These are phyloP conservation scores for Epichloe coenophiala DNA, from an alignment of 2,329 filamentous ascomycete genomes.

Conservation along the genomic window DNA sequence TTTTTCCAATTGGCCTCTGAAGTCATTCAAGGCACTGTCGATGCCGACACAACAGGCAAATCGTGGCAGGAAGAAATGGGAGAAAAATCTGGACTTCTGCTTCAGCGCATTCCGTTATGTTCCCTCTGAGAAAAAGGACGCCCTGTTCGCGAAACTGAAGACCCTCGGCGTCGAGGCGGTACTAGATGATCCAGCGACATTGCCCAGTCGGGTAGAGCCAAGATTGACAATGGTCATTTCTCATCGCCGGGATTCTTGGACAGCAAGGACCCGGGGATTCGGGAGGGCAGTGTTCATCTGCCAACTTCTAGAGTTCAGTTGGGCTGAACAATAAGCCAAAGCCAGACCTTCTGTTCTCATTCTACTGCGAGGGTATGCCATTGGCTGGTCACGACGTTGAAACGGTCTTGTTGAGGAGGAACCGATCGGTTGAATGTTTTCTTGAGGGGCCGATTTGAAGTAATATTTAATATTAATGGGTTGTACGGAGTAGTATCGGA, in stretches of 20 bases:
- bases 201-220: neutral
- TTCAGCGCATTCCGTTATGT: constrained; percentile 16
- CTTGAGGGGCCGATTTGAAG: no score
- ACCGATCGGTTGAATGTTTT: no score
- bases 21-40: constrained; percentile 25
- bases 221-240: constrained; percentile 3
- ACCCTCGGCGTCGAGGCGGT: neutral
- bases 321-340: neutral
- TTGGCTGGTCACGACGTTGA: no score
- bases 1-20: no score
- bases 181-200: neutral
- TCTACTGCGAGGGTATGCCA: no score
- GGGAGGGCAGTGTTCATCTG: constrained; percentile 2
- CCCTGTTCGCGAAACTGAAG: constrained; percentile 8
- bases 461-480: no score
- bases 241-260: neutral
- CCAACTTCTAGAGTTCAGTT: constrained; percentile 1
- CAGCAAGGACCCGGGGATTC: neutral
- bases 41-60: constrained; percentile 13
- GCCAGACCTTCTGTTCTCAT: no score
- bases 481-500: no score
- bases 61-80: constrained; percentile 17
- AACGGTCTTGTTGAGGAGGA: no score
- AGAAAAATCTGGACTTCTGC: constrained; percentile 20
- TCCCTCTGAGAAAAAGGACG: constrained; percentile 5